Percentiles rank a stretch among this genome's conserved stretches.
These are phyloP conservation scores for Boletus reticuloceps DNA, from an alignment of 768 basidiomycete genomes.

Conservation along the genomic window DNA sequence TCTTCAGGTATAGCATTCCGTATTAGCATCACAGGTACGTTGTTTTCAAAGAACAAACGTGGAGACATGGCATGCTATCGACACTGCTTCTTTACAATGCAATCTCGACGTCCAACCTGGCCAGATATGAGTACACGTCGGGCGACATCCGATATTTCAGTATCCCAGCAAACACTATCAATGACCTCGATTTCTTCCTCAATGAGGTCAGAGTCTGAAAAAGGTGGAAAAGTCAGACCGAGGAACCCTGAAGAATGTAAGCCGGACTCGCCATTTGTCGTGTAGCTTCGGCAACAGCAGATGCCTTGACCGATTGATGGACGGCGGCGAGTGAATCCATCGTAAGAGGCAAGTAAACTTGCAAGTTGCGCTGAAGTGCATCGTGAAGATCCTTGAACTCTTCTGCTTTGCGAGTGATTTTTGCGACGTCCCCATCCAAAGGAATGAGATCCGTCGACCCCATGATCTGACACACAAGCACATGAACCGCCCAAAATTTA, in stretches of 20 bases:
- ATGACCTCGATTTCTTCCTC: constrained; percentile 75
- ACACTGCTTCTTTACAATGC: constrained; percentile 32
- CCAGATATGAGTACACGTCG: constrained; percentile 87
- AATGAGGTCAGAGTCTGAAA: constrained; percentile 57
- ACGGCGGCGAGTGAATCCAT: constrained; percentile 90
- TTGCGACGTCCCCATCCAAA: constrained; percentile 77
- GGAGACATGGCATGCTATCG: neutral
- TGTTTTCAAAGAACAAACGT: neutral
- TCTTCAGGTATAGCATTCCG: neutral
- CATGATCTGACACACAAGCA: constrained; percentile 55
- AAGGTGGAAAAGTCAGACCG: constrained; percentile 23
- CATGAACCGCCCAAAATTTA: neutral
- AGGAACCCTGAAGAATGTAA: constrained; percentile 13
- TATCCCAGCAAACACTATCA: constrained; percentile 88
- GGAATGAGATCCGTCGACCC: constrained; percentile 87
- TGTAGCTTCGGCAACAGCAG: constrained; percentile 68
- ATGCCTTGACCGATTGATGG: constrained; percentile 73
- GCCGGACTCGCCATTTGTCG: constrained; percentile 62
- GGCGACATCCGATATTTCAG: constrained; percentile 87
- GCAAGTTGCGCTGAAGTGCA: constrained; percentile 84
- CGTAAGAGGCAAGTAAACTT: constrained; percentile 80
- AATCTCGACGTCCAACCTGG: constrained; percentile 82
- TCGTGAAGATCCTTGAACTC: constrained; percentile 88
- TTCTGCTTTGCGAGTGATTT: constrained; percentile 82
- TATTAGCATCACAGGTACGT: constrained; percentile 17